Base-by-base conservation (phyloP, 805 yeast genomes). In the Saturnispora dispora region DNA sequence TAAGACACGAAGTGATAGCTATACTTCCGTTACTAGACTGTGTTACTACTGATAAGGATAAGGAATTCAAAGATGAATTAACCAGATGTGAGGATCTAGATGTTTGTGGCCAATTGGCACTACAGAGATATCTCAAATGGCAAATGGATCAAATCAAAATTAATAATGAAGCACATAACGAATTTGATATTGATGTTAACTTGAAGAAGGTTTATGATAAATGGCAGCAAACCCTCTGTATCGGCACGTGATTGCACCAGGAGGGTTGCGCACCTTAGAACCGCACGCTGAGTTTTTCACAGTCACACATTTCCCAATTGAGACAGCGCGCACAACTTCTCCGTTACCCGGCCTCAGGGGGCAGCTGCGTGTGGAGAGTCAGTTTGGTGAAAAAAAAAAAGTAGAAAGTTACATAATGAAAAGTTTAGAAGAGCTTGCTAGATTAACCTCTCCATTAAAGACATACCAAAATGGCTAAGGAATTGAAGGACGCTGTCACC, bases 401-500 rank as follows among this genome's bases (percentile, higher is more conserved):
- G 27, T 40, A 13, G n/a, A 13, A 15, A 23, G 27, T 9, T 17
- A 15, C 25, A 22, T 17, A 45, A 39, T 45, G 47, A 45, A 45
- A 45, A 40, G 30, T 40, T 40, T 40, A 17, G 17, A 40, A 40
- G 17, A 22, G 27, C 13, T 40, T 40, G 44, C 30, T 40, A 40
- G 44, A 40, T 23, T 40, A 22, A 40, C 28, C 44, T 40, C 44
- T 40, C 44, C 44, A 40, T 32, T 44, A 27, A 20, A 28, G 20
- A 44, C 22, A 44, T 27, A 49, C 27, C 47, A 51, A 42, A 65
- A 69, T 69, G 72, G 70, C 71, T 59, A 66, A 63, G 57, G 95
- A 91, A 77, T 81, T 89, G 75, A 86, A 87, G 81, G 98, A 93
- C 90, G 96, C 89, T 78, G 97, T 93, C 78, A 87, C 99, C 76